A percentile compares a stretch with the other conserved stretches of the same genome.
Conservation (phyloP, 2,329 filamentous ascomycete species). For the Septoria linicola region DNA sequence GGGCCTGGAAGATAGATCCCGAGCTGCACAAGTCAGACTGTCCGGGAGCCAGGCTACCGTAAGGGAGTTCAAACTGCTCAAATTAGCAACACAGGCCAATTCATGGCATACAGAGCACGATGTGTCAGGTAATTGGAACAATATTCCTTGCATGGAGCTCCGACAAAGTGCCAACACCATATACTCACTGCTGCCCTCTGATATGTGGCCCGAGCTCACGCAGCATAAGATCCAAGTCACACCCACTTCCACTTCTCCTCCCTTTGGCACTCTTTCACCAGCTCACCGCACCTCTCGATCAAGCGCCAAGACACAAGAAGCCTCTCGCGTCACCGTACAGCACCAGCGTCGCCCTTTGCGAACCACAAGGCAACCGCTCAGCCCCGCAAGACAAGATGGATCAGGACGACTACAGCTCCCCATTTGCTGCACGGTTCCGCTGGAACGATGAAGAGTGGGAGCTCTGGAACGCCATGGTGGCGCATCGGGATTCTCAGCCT, state of each 20-base stretch:
- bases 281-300: neutral
- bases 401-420: neutral
- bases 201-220: no score
- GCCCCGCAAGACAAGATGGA: no score
- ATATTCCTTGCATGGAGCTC: no score
- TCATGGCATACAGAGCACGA: no score
- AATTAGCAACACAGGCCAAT: no score
- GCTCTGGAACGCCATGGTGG: neutral
- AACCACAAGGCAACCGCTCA: neutral
- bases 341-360: neutral
- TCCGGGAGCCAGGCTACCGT: no score
- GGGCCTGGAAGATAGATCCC: no score
- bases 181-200: no score
- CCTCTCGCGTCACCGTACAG: neutral
- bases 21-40: no score
- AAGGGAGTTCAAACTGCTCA: no score
- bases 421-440: neutral
- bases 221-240: neutral
- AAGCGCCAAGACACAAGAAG: neutral
- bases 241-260: neutral
- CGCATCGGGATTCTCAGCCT: neutral
- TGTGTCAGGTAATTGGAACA: no score
- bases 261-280: neutral
- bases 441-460: neutral
- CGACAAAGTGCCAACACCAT: no score